Conservation (phyloP, 148 eudicot genomes). For the Talinum fruticosum region DNA sequence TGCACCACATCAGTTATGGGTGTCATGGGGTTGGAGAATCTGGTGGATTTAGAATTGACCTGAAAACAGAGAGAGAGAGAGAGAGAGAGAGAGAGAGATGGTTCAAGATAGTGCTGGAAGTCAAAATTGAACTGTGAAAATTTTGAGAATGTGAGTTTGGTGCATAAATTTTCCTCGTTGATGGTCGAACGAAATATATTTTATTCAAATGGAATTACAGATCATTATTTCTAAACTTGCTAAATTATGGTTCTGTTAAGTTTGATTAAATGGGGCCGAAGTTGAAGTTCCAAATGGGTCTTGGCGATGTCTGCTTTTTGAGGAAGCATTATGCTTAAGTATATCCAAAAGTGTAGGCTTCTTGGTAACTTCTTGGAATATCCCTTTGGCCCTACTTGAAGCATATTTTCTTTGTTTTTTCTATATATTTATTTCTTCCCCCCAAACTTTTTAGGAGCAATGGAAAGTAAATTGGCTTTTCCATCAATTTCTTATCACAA, state of each 20-base stretch:
- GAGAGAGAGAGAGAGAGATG: no score
- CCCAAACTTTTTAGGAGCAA: background rate
- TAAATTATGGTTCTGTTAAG: background rate
- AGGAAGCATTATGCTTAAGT: slow-evolving; percentile 9
- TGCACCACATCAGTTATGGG: no score
- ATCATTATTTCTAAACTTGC: background rate
- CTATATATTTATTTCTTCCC: background rate
- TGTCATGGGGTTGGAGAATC: no score
- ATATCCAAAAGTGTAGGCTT: slow-evolving; percentile 8
- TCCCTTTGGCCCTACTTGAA: slow-evolving; percentile 11
- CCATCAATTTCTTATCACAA: background rate
- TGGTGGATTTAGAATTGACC: no score
- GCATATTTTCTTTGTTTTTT: background rate
- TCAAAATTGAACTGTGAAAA: no score
- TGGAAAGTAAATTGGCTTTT: background rate
- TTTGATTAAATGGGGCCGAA: background rate
- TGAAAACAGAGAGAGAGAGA: no score
- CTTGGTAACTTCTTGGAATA: background rate
- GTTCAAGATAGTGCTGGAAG: no score
- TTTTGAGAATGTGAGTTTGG: no score
- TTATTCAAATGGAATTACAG: background rate
- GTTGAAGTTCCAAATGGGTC: background rate
- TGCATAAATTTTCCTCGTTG: no score
- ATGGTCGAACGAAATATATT: no score
- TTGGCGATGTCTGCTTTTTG: background rate